Evolutionary conservation across 306 rosid genomes (phyloP).

Genomic region (Cucurbita moschata): DNA sequence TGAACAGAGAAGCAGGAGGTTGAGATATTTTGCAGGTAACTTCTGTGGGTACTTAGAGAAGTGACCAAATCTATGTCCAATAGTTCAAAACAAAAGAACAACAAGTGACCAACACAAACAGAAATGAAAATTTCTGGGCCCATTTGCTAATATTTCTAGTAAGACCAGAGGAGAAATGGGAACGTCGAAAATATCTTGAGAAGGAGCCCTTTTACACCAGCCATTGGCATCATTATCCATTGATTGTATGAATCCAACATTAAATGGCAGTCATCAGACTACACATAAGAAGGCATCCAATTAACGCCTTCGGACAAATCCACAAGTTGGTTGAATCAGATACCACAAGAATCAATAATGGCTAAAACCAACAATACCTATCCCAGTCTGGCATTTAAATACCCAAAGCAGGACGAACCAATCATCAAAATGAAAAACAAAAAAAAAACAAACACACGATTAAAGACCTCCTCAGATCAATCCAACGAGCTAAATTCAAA

Average conservation of each 20-base stretch:
- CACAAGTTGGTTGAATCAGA: neutral
- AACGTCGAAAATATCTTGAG: neutral
- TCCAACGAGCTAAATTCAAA: neutral
- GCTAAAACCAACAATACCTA: neutral
- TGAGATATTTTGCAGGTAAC: neutral
- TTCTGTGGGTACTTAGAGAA: neutral
- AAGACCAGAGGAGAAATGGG: neutral
- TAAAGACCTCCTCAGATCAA: neutral
- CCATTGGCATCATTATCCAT: neutral
- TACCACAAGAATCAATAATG: neutral
- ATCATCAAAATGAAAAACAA: neutral
- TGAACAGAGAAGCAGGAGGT: neutral
- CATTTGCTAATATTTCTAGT: neutral
- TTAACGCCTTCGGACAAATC: neutral
- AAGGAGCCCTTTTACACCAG: neutral
- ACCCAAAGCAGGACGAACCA: neutral
- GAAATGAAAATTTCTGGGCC: neutral
- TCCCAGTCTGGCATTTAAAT: neutral
- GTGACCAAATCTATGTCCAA: neutral
- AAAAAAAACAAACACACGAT: neutral
- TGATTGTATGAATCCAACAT: neutral
- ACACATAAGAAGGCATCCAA: neutral
- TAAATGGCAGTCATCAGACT: neutral
- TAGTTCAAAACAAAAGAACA: neutral
- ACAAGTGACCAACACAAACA: neutral